phyloP scores from a whole-genome alignment of 768 basidiomycete genomes.

The Lactifluus subvellereus region DNA sequence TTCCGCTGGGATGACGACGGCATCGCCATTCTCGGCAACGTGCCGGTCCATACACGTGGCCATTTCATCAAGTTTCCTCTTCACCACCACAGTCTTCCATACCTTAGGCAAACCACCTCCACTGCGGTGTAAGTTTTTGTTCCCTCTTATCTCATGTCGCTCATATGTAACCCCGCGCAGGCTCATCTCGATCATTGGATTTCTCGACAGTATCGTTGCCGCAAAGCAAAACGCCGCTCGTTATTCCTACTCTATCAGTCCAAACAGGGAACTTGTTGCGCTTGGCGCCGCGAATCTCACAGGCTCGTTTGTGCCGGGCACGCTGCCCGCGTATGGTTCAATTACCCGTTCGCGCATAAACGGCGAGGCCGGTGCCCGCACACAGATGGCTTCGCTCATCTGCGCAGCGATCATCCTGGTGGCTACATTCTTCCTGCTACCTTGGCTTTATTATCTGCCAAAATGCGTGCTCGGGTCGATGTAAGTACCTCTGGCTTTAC shows the following conservation, averaged over 20 bases:
- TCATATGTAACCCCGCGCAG: conserved; percentile 33
- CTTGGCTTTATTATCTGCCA: conserved; percentile 79
- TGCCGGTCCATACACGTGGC: conserved; percentile 54
- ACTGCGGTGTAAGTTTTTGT: conserved; percentile 58
- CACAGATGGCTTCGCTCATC: conserved; percentile 84
- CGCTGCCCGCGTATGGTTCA: conserved; percentile 87
- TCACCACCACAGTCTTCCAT: conserved; percentile 48
- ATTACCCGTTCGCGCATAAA: conserved; percentile 91
- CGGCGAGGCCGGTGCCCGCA: conserved; percentile 80
- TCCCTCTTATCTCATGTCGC: neutral
- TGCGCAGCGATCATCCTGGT: conserved; percentile 70
- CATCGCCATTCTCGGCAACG: conserved; percentile 76
- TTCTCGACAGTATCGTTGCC: conserved; percentile 90
- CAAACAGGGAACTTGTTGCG: conserved; percentile 94
- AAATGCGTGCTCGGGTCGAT: conserved; percentile 86
- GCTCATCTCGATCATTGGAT: conserved; percentile 78
- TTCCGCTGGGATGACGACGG: conserved; percentile 74
- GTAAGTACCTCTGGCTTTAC: conserved; percentile 40
- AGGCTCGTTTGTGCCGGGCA: conserved; percentile 79
- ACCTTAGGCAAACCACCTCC: conserved; percentile 73
- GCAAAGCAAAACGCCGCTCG: conserved; percentile 87
- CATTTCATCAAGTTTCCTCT: conserved; percentile 76
- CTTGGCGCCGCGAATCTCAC: conserved; percentile 79
- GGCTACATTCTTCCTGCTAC: conserved; percentile 86
- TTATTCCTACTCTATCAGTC: conserved; percentile 84